phyloP scores from a whole-genome alignment of 352 stramenopile genomes.

The Phytophthora agathidicida region DNA sequence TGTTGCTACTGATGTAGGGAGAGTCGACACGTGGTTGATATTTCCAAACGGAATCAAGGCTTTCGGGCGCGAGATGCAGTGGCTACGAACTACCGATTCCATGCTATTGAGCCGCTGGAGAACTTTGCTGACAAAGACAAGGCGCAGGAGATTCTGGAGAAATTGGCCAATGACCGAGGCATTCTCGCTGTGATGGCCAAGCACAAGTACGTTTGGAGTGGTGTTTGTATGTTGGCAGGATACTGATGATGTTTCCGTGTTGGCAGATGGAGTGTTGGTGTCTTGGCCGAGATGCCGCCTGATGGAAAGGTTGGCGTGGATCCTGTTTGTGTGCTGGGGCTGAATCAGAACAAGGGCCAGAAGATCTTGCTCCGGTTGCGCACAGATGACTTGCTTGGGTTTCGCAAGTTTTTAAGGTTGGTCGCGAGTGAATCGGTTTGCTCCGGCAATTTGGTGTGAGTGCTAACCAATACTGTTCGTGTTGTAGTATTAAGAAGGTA shows the following conservation, averaged over 20 bases:
- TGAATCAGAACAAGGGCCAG: conserved; percentile 96
- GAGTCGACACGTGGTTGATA: conserved; percentile 60
- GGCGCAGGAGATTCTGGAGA: conserved; percentile 82
- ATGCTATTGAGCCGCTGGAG: conserved; percentile 69
- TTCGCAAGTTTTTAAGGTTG: conserved; percentile 87
- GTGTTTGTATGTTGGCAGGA: neutral
- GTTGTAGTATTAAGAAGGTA: conserved; percentile 90
- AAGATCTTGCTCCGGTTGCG: conserved; percentile 94
- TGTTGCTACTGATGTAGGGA: conserved; percentile 36
- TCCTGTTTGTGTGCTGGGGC: conserved; percentile 89
- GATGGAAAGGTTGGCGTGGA: conserved; percentile 92
- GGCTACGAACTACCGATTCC: conserved; percentile 67
- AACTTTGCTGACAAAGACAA: conserved; percentile 58
- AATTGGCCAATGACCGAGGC: conserved; percentile 86
- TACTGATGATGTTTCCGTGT: conserved; percentile 1
- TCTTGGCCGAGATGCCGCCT: conserved; percentile 89
- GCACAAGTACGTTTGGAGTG: conserved; percentile 63
- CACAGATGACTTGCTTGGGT: conserved; percentile 94
- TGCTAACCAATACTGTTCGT: conserved; percentile 2
- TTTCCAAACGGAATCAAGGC: conserved; percentile 54
- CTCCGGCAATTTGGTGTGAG: too few species aligned
- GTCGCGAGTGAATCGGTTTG: too few species aligned
- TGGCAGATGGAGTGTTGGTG: conserved; percentile 84
- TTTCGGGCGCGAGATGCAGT: conserved; percentile 45
- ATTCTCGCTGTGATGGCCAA: conserved; percentile 90